Conservation (phyloP, 352 stramenopile species). For the Discostella stelligera region DNA sequence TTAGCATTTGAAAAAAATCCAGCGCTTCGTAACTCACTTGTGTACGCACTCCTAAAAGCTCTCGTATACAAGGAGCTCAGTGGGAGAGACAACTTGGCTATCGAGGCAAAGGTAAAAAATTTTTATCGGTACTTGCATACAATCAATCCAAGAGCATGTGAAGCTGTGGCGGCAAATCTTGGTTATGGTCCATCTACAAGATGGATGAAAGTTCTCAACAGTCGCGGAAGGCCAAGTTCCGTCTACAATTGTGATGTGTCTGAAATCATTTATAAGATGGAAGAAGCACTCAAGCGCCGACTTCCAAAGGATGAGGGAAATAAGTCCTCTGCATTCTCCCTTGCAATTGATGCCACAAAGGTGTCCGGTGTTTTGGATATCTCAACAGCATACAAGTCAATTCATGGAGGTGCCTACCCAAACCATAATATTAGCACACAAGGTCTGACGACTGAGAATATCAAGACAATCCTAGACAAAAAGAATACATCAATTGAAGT, state of each 20-base stretch:
- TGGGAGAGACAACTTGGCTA: neutral
- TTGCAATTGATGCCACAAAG: constrained; percentile 26
- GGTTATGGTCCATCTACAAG: constrained; percentile 13
- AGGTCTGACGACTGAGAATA: constrained; percentile 1
- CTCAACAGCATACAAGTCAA: constrained; percentile 8
- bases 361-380: constrained; percentile 6
- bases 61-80: constrained; percentile 6
- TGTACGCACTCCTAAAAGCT: neutral
- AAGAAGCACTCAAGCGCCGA: neutral
- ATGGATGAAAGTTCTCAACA: constrained; percentile 24
- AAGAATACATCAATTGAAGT: neutral
- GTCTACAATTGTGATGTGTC: constrained; percentile 1
- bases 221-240: neutral
- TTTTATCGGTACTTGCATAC: constrained; percentile 16
- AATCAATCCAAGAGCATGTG: neutral
- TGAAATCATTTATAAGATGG: constrained; percentile 6
- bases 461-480: constrained; percentile 16
- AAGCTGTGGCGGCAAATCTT: constrained; percentile 7
- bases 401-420: constrained; percentile 8
- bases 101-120: constrained; percentile 22
- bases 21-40: neutral
- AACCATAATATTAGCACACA: constrained; percentile 17
- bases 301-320: neutral
- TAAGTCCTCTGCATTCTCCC: neutral
- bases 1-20: constrained; percentile 14